Evolutionary conservation across 179 eudicot species (phyloP).

Genomic region (Drosera spatulata): DNA sequence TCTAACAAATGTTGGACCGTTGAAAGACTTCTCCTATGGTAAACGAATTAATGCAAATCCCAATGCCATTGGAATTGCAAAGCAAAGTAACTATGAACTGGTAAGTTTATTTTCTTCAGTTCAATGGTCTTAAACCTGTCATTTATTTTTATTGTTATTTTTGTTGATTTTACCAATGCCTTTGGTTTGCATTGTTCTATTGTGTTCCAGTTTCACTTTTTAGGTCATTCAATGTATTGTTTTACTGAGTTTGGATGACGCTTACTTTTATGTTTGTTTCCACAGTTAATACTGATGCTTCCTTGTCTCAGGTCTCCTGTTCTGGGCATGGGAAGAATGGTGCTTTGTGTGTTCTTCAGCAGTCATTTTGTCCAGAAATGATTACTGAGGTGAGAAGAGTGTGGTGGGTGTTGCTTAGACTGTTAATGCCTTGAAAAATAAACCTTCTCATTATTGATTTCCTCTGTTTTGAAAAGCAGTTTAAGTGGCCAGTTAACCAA

Average conservation of each 20-base stretch:
- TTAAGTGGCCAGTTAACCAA: no score
- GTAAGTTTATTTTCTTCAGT: slow-evolving; percentile 28
- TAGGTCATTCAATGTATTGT: no score
- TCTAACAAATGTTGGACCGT: slow-evolving; percentile 78
- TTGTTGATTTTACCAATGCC: no score
- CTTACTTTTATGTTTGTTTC: no score
- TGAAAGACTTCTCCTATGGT: slow-evolving; percentile 91
- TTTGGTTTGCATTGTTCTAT: no score
- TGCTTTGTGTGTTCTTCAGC: slow-evolving; percentile 83
- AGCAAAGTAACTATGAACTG: slow-evolving; percentile 97
- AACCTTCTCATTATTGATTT: background rate
- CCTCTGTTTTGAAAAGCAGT: no score
- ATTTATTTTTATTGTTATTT: no score
- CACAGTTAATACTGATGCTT: no score
- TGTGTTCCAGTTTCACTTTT: no score
- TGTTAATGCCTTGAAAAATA: background rate
- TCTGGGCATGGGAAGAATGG: slow-evolving; percentile 99
- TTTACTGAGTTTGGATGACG: no score
- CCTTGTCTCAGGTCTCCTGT: slow-evolving; percentile 70
- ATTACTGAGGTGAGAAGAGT: slow-evolving; percentile 70
- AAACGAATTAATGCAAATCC: slow-evolving; percentile 79
- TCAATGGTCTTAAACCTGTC: background rate
- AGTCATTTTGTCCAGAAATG: slow-evolving; percentile 83
- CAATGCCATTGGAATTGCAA: slow-evolving; percentile 71
- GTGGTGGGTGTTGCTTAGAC: background rate